These are phyloP conservation scores for Citrus unshiu DNA, from an alignment of 345 rosid species.

Conservation along the genomic window DNA sequence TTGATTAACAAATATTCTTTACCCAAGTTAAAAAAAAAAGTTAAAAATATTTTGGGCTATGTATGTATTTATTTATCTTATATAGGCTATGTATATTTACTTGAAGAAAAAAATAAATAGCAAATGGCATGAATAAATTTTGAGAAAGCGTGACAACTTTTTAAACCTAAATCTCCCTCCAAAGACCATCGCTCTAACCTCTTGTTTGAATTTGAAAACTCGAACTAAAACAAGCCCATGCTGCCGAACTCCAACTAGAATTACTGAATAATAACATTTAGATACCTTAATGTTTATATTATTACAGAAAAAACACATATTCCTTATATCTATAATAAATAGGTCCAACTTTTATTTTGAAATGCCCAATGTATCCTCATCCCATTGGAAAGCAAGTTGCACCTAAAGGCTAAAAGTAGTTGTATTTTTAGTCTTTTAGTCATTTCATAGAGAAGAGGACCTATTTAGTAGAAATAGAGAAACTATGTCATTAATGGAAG, in stretches of 20 bases:
- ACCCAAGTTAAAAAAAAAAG: no score
- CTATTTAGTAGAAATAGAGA: neutral
- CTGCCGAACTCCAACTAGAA: neutral
- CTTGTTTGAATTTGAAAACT: neutral
- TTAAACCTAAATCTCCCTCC: neutral
- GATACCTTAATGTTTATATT: no score
- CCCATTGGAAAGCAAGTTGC: rapidly evolving
- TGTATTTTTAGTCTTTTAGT: neutral
- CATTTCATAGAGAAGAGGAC: neutral
- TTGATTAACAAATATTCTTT: no score
- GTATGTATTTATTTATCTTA: no score
- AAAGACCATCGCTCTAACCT: neutral
- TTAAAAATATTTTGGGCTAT: no score
- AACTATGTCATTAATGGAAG: neutral
- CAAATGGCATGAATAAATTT: neutral
- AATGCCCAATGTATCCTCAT: neutral
- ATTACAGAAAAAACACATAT: no score
- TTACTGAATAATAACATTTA: neutral
- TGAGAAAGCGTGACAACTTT: neutral
- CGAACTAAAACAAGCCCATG: neutral
- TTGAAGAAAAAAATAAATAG: neutral
- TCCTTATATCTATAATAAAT: no score
- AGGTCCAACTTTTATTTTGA: neutral
- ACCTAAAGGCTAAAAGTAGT: no score
- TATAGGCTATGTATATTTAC: no score